These are phyloP conservation scores for Paramecium tetraurelia DNA, from an alignment of 73 alveolate genomes.

Conservation along the genomic window DNA sequence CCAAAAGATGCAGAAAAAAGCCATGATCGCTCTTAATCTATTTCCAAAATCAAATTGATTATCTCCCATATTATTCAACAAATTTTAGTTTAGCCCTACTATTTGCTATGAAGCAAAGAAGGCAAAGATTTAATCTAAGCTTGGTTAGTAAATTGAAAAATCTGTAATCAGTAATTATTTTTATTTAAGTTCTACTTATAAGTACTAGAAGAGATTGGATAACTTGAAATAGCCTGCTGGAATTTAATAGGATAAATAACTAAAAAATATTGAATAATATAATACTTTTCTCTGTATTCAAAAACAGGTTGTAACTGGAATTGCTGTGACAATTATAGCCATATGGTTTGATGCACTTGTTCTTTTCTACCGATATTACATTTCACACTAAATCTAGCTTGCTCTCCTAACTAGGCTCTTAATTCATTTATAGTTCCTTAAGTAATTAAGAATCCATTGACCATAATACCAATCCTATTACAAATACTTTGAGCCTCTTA, in stretches of 20 bases:
- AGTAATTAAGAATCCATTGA: constrained; percentile 67
- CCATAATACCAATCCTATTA: constrained; percentile 83
- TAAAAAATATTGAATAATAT: neutral
- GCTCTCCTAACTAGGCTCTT: neutral
- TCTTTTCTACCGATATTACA: neutral
- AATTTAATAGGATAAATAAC: neutral
- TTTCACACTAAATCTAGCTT: neutral
- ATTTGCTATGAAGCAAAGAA: neutral
- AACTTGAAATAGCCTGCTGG: neutral
- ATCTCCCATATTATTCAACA: neutral
- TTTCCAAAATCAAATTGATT: neutral
- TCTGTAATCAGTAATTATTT: neutral
- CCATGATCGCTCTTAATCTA: neutral
- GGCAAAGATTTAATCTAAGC: neutral
- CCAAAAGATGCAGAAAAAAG: neutral
- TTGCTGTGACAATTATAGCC: neutral
- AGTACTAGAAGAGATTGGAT: neutral
- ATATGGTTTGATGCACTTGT: neutral
- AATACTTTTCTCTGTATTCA: neutral
- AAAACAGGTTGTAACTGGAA: neutral
- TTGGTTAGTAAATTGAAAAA: neutral
- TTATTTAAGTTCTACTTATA: neutral
- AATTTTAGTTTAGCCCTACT: neutral
- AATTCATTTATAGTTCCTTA: neutral
- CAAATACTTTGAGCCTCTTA: constrained; percentile 95